Evolutionary conservation across 2,329 filamentous ascomycete species (phyloP), one percentile per base, ranked within the genome.

Genomic region (Alternaria sp.): DNA sequence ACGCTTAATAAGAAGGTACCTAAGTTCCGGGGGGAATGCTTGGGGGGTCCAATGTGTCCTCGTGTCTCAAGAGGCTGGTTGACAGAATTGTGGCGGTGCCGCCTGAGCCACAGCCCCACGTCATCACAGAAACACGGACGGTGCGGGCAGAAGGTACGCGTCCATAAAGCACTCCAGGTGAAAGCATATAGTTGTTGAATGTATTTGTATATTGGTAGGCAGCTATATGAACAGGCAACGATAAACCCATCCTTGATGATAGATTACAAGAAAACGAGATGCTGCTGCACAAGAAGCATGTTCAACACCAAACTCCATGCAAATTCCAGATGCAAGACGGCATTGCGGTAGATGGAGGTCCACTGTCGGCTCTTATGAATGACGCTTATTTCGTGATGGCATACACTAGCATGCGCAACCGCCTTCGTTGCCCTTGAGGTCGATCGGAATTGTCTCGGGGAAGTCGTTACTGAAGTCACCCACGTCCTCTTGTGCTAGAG

Each of bases 401-500:
- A 23, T 54, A 54, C 42, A 62, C 67, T 70, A 99, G 83, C 95
- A 99, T 71, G 93, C 88, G 80, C 95, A 99, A 56, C 93, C 93
- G 73, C 96, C 92, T 71, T 92, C 88, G 72, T 96, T 92, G 78
- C 92, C 93, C 80, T 97, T 93, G 69, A 97, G 91, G 80, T 97
- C 92, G 78, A 99, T 97, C 79, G 97, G 96, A 81, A 99, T 98
- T 50, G 94, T 94, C 77, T 98, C 95, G 73, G 93, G 92, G 83
- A 97, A 99, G 78, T 98, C 95, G 60, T 93, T 93, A 78, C 91
- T 96, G 80, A 96, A 99, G 79, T 99, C 95, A 77, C 97, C 94
- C 1, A 93, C 94, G 80, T 98, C 95, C 81, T 99, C 95, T 80
- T 99, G 95, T 17, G 92, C 91, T 42, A 99, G 85, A 17, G 95